Base-by-base conservation (phyloP, 2,329 filamentous ascomycete genomes). In the Clathrospora elynae region DNA sequence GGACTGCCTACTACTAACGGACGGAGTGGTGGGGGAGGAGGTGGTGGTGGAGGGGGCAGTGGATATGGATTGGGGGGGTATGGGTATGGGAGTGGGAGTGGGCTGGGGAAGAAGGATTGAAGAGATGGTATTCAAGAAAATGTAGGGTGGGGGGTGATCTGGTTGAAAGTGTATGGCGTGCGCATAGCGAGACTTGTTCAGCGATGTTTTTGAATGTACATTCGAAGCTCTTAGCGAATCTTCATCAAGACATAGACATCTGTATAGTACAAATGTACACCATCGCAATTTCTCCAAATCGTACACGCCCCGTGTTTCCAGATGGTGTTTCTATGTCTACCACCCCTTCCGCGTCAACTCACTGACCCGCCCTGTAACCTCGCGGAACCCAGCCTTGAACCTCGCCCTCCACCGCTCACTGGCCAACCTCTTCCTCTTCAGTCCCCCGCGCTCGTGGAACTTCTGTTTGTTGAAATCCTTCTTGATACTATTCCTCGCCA, bases 341-440 rank as follows among this genome's bases (percentile, higher is more conserved):
- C 90, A 93, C 2, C 89, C 89, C 72, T 93, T 88, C 64, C 75
- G 81, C 57, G 81, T 86, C 73, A 95, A 75, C 66, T 87, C 80
- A 62, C 80, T 75, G 5, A 90, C 87, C 54, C 87, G 76, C 26
- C 60, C 66, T 6, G 88, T 79, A 8, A 83, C 81, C 4, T 78
- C 78, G 67, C 75, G 78, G 71, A 93, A 91, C 3, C 84, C 85
- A 20, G 68, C 67, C 75, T 81, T 84, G 71, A 92, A 93, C 46
- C 82, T 79, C 51, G 56, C 73, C 66, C 81, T 78, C 85, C 87
- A 90, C 49, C 88, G 77, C 75, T 85, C 76, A 46, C 81, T 84
- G 67, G 74, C 76, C 56, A 90, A 71, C 60, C 88, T 80, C 82
- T 93, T 95, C 70, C 85, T 79, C 79, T 87, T 90, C 61, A 89